Evolutionary conservation across 1,139 yeast genomes (phyloP).

Genomic region (Saccharomyces hybrid): DNA sequence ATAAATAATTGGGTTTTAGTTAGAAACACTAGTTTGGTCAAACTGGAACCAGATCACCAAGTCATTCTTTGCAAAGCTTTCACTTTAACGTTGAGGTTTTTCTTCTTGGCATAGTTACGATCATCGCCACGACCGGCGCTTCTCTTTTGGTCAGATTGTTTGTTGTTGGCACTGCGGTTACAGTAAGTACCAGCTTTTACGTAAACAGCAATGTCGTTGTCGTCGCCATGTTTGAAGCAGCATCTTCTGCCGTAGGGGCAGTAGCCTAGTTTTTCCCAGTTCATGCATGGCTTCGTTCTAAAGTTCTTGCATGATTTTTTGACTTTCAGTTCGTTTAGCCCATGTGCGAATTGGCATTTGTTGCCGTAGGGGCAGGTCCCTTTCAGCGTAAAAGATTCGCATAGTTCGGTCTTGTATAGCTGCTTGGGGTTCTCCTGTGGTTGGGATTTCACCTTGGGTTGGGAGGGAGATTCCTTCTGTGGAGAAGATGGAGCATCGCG

Average conservation of each 20-base stretch:
- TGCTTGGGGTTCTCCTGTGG: constrained; percentile 47
- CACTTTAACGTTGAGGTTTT: constrained; percentile 13
- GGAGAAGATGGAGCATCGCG: not conserved
- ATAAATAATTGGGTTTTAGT: not conserved
- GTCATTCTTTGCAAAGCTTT: constrained; percentile 13
- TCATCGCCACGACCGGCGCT: not conserved
- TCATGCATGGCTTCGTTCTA: constrained; percentile 86
- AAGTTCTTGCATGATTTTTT: constrained; percentile 77
- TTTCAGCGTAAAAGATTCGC: constrained; percentile 66
- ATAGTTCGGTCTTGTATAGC: constrained; percentile 82
- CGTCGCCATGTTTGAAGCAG: constrained; percentile 73
- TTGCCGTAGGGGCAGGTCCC: constrained; percentile 81
- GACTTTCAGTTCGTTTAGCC: constrained; percentile 62
- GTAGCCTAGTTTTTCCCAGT: constrained; percentile 74
- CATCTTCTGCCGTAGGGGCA: constrained; percentile 90
- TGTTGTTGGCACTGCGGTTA: not conserved
- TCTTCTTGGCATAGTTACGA: constrained; percentile 1
- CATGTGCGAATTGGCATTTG: constrained; percentile 94
- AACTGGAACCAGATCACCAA: constrained; percentile 33
- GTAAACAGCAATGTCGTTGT: constrained; percentile 29
- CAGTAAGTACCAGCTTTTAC: constrained; percentile 9
- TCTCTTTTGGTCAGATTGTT: not conserved
- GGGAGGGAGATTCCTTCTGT: not conserved
- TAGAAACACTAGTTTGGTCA: not conserved
- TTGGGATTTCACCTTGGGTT: not conserved